Evolutionary conservation across 73 alveolate genomes (phyloP), one percentile per base, ranked within the genome.

Genomic region (Durusdinium trenchii): DNA sequence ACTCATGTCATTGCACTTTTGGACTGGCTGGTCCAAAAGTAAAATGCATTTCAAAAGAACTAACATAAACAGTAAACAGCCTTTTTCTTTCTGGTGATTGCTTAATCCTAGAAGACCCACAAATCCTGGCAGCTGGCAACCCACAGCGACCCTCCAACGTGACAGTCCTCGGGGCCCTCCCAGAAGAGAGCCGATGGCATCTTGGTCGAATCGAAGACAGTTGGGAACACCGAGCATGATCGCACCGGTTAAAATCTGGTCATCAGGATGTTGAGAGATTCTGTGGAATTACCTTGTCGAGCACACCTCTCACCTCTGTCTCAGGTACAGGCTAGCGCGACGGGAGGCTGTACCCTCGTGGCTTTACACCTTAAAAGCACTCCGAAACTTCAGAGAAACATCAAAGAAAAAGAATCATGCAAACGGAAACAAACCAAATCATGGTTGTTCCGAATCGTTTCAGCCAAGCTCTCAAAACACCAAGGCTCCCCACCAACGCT

Each of bases 111-210:
- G n/a, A n/a, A n/a, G n/a, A n/a, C n/a, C n/a, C n/a, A n/a, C n/a
- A n/a, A n/a, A n/a, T n/a, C n/a, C n/a, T n/a, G n/a, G n/a, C n/a
- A n/a, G n/a, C n/a, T n/a, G n/a, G n/a, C n/a, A n/a, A n/a, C n/a
- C n/a, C n/a, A n/a, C n/a, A n/a, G n/a, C n/a, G n/a, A n/a, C n/a
- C n/a, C n/a, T n/a, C n/a, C n/a, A n/a, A n/a, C n/a, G n/a, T n/a
- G n/a, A n/a, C n/a, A 16, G 71, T 81, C 5, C 91, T 81, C 91
- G 7, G 91, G 91, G 46, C 91, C 91, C 23, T 81, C 91, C 91
- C 91, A 81, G 69, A 47, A 50, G 32, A 81, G 85, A 3, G 85
- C 30, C 48, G 91, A 81, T 36, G 6, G 6, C 6, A 6, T 3
- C 5, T 6, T 71, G 28, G 30, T 71, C 12, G 3, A 62, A 6